Base-by-base conservation (phyloP, 2,329 filamentous ascomycete species). In the Diplodia intermedia region DNA sequence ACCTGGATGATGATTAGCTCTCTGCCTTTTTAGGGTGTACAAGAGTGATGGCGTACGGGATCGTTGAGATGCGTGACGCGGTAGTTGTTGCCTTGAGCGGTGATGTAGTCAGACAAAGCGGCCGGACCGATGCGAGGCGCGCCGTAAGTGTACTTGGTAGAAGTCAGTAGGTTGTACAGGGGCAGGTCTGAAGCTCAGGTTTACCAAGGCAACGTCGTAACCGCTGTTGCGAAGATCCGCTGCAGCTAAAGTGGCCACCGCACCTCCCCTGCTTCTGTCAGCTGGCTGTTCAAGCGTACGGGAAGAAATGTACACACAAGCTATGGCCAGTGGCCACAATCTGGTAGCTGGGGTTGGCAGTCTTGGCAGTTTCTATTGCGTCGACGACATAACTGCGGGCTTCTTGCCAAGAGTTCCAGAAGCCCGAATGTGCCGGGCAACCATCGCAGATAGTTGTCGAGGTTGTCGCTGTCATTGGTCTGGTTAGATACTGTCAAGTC, bases 31-130 rank as follows among this genome's bases (percentile, higher is more conserved):
- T 18, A 26, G 9, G 26, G 15, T 1, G 2, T 20, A 4, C 1
- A 20, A 20, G 29, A 47, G 36, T 31, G n/a, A 47, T 9, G 26
- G 18, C 50, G 5, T 47, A 93, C 86, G 1, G 88, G 87, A 76
- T 93, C 91, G 73, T 87, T 83, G 62, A 78, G 79, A 78, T 93
- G 90, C 1, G 90, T 92, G 65, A 92, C 79, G 70, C 90, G 88
- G 79, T 85, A 89, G 73, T 89, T 85, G 57, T 77, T 79, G 65
- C 82, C 79, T 75, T 90, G 88, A 53, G 74, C 74, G 9, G 83
- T 84, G 71, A 91, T 82, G 74, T 84, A 90, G 65, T 80, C 73
- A 69, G 83, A 85, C 69, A 90, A 83, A n/a, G 76, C 82, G 1
- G 73, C 72, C 76, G 90, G 89, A 70, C 86, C 89, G n/a, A 89